Evolutionary conservation across 139 green algal genomes (phyloP).

Genomic region (Astrephomene gubernaculifera): DNA sequence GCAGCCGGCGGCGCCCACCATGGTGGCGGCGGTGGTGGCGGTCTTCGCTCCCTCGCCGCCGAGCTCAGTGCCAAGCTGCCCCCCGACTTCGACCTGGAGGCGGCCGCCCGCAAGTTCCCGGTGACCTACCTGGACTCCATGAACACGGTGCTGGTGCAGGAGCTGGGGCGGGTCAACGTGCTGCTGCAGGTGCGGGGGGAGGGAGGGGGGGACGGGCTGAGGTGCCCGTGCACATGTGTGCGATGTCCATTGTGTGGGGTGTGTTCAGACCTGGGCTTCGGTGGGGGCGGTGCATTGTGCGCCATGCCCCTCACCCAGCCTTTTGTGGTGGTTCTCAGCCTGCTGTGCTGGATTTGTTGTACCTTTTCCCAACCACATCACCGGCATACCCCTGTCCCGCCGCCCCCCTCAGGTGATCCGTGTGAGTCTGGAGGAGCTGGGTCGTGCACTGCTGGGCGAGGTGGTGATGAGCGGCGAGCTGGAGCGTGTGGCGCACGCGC

Average conservation of each 20-base stretch:
- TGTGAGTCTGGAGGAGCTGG: slow-evolving; percentile 68
- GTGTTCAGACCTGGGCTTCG: too few species aligned
- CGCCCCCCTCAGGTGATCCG: slow-evolving; percentile 58
- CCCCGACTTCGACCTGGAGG: slow-evolving; percentile 73
- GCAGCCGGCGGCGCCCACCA: not conserved
- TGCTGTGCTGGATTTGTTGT: too few species aligned
- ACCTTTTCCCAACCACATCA: too few species aligned
- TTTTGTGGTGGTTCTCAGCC: too few species aligned
- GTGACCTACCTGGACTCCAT: slow-evolving; percentile 79
- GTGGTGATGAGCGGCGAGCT: slow-evolving; percentile 83
- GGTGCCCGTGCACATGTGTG: too few species aligned
- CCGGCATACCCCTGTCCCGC: too few species aligned
- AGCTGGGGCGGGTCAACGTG: slow-evolving; percentile 78
- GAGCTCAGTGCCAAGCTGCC: slow-evolving; percentile 74
- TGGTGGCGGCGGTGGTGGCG: not conserved
- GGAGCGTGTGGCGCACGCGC: slow-evolving; percentile 52
- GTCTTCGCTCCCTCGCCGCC: slow-evolving; percentile 57
- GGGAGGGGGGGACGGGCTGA: too few species aligned
- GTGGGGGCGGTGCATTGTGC: too few species aligned
- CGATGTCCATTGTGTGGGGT: too few species aligned
- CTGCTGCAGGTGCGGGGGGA: slow-evolving; percentile 61
- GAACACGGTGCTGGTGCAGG: slow-evolving; percentile 85
- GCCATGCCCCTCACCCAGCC: too few species aligned
- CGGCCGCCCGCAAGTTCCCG: slow-evolving; percentile 58
- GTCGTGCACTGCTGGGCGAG: slow-evolving; percentile 49